A percentile compares a stretch with the other conserved stretches of the same genome.
Evolutionary conservation across 495 filamentous ascomycete species (phyloP).

Genomic region (Achaetomiella virescens): DNA sequence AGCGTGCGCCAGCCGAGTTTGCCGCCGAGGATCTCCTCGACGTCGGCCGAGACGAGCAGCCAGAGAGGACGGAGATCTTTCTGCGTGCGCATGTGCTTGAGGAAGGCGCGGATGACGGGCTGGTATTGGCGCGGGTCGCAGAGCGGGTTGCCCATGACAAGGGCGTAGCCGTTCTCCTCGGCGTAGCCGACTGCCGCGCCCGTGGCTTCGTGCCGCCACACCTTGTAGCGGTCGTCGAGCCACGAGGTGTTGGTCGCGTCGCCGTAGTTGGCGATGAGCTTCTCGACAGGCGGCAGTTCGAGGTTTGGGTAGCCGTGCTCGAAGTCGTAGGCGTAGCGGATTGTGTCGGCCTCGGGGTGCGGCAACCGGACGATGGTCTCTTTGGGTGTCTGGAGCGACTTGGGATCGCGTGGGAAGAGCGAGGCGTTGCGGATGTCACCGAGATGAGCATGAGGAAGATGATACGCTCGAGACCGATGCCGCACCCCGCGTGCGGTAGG

Average conservation of each 20-base stretch:
- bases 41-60: constrained; percentile 62
- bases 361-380: constrained; percentile 47
- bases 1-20: constrained; percentile 77
- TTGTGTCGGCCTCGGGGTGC: constrained; percentile 73
- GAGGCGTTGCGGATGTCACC: constrained; percentile 87
- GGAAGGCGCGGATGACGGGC: constrained; percentile 62
- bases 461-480: constrained; percentile 82
- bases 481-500: constrained; percentile 84
- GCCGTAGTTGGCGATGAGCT: constrained; percentile 83
- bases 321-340: constrained; percentile 47
- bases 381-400: constrained; percentile 59
- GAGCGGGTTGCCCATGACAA: constrained; percentile 75
- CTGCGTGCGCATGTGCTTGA: constrained; percentile 63
- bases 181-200: constrained; percentile 78
- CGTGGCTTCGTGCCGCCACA: constrained; percentile 71
- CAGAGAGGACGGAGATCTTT: constrained; percentile 73
- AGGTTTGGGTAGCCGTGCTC: constrained; percentile 34
- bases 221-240: constrained; percentile 73
- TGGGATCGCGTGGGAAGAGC: constrained; percentile 77
- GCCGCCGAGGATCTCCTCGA: constrained; percentile 67
- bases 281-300: constrained; percentile 64
- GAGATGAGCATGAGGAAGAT: constrained; percentile 75
- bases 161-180: constrained; percentile 61
- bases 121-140: constrained; percentile 67
- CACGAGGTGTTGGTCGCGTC: constrained; percentile 84